Percentiles rank a stretch among this genome's conserved stretches.
Conservation (phyloP, 768 basidiomycete genomes). For the Pisolithus sp. region DNA sequence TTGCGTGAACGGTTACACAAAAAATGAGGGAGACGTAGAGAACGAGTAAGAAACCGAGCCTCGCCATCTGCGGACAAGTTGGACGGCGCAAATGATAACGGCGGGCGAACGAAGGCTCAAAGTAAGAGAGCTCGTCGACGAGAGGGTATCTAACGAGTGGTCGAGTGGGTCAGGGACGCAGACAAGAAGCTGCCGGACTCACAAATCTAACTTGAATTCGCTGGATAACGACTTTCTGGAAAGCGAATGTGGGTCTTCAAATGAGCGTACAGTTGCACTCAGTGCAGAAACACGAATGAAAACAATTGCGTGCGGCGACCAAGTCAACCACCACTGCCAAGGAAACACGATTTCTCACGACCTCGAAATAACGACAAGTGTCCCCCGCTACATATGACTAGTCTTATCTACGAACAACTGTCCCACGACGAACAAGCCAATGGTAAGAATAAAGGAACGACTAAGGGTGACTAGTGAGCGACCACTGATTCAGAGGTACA, state of each 20-base stretch:
- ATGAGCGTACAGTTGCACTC: not conserved
- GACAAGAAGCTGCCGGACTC: too few relatives aligned
- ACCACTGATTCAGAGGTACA: conserved; percentile 73
- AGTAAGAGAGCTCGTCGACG: too few relatives aligned
- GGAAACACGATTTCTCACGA: not conserved
- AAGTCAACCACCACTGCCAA: not conserved
- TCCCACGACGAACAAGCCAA: not conserved
- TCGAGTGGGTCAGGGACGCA: too few relatives aligned
- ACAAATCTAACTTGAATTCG: too few relatives aligned
- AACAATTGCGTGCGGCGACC: not conserved
- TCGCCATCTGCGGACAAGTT: conserved; percentile 39
- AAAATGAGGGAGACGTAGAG: conserved; percentile 51
- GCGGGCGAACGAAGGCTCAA: conserved; percentile 1
- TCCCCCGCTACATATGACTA: too few relatives aligned
- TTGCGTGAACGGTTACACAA: conserved; percentile 38
- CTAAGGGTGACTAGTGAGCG: conserved; percentile 61
- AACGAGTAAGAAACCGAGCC: conserved; percentile 57
- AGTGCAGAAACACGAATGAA: too few relatives aligned
- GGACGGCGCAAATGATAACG: conserved; percentile 2
- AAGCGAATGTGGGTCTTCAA: not conserved
- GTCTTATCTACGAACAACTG: not conserved
- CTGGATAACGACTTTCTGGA: not conserved
- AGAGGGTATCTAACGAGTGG: not conserved
- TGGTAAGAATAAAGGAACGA: not conserved
- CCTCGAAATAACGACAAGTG: not conserved